A percentile compares a stretch with the other conserved stretches of the same genome.
Conservation (phyloP, 441 rosid genomes). For the Omphalea diandra region DNA sequence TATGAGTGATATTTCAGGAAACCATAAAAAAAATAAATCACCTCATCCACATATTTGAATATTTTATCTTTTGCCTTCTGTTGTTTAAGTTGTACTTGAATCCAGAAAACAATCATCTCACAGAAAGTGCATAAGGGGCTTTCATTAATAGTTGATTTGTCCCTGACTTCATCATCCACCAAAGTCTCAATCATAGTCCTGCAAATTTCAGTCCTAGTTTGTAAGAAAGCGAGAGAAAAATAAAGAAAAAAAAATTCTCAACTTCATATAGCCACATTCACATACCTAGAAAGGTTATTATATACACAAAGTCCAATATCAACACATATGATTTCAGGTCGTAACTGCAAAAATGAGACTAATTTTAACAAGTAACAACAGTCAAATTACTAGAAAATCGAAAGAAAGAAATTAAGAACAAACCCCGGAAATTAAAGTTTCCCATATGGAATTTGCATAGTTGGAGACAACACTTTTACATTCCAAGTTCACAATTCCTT, state of each 20-base stretch:
- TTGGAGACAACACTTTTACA: constrained; percentile 42
- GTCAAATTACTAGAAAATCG: not conserved
- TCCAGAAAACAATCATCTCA: constrained; percentile 58
- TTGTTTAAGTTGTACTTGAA: constrained; percentile 55
- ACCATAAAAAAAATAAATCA: constrained; percentile 6
- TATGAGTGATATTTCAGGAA: not conserved
- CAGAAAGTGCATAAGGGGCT: constrained; percentile 44
- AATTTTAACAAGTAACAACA: constrained; percentile 2
- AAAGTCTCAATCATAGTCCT: constrained; percentile 28
- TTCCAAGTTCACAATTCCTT: constrained; percentile 51
- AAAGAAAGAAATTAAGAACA: constrained; percentile 11
- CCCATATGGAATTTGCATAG: constrained; percentile 52
- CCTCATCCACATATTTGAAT: constrained; percentile 47
- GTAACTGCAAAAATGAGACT: constrained; percentile 35
- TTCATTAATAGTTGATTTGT: constrained; percentile 25
- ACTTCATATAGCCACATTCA: constrained; percentile 21
- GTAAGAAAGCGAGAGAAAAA: not conserved
- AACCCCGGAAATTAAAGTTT: constrained; percentile 49
- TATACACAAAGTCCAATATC: constrained; percentile 50
- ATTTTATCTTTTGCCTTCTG: constrained; percentile 44
- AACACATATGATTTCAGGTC: constrained; percentile 52
- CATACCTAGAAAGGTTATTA: constrained; percentile 25
- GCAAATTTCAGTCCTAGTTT: constrained; percentile 14
- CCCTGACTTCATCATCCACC: constrained; percentile 17
- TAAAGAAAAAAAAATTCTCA: constrained; percentile 5